Evolutionary conservation across 805 yeast species (phyloP).

Genomic region (Cyberlindnera euphorbiiphila): DNA sequence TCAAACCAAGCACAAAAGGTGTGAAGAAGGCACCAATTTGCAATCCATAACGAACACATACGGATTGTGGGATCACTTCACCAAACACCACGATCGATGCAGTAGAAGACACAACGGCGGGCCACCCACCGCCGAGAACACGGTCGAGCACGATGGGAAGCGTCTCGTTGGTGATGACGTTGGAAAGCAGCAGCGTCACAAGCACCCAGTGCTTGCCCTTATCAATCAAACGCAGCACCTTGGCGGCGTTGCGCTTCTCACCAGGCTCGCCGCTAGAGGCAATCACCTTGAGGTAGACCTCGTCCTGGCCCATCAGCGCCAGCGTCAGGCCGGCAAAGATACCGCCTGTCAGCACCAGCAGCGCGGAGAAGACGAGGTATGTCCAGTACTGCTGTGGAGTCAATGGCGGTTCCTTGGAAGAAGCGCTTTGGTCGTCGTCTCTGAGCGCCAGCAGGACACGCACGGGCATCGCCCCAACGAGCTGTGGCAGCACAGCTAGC

Average conservation of each 20-base stretch:
- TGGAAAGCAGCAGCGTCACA: slow-evolving; percentile 78
- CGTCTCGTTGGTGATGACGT: slow-evolving; percentile 92
- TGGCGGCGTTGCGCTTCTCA: slow-evolving; percentile 66
- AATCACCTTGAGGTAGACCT: slow-evolving; percentile 86
- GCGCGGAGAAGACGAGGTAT: slow-evolving; percentile 43
- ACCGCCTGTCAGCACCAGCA: slow-evolving; percentile 74
- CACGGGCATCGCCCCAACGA: slow-evolving; percentile 15
- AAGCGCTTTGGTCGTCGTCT: not conserved
- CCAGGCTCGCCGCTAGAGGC: slow-evolving; percentile 74
- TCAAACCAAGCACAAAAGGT: slow-evolving; percentile 78
- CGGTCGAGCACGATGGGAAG: slow-evolving; percentile 91
- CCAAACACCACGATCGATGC: slow-evolving; percentile 92
- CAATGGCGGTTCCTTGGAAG: slow-evolving; percentile 8
- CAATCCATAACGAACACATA: slow-evolving; percentile 89
- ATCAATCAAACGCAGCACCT: slow-evolving; percentile 67
- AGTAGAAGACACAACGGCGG: slow-evolving; percentile 92
- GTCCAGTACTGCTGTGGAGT: slow-evolving; percentile 25
- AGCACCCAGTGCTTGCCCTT: slow-evolving; percentile 95
- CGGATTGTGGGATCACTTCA: slow-evolving; percentile 92
- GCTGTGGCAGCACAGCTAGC: slow-evolving; percentile 13
- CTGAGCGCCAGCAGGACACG: slow-evolving; percentile 12
- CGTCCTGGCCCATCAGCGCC: slow-evolving; percentile 98
- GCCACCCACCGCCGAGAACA: slow-evolving; percentile 95
- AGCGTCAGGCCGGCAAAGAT: slow-evolving; percentile 93
- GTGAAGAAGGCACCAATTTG: slow-evolving; percentile 87